A percentile compares a stretch with the other conserved stretches of the same genome.
Conservation (phyloP, 2,329 filamentous ascomycete species). For the Penicillium crustosum region DNA sequence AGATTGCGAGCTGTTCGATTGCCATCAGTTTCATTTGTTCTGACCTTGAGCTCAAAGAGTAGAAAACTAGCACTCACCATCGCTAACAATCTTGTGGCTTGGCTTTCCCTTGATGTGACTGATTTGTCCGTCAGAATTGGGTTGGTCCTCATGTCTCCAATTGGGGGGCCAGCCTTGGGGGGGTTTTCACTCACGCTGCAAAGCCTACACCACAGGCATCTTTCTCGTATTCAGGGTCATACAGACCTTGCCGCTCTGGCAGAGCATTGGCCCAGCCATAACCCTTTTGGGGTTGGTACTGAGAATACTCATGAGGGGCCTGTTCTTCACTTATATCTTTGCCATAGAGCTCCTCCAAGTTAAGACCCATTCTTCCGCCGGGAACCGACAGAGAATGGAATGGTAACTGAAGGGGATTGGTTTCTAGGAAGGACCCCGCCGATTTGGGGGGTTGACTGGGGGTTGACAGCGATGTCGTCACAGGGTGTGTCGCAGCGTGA, state of each 20-base stretch:
- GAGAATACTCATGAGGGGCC: constrained; percentile 48
- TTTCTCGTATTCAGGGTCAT: constrained; percentile 93
- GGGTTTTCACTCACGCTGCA: constrained; percentile 69
- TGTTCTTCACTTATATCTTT: constrained; percentile 48
- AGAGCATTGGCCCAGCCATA: constrained; percentile 96
- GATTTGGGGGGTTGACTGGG: constrained; percentile 11
- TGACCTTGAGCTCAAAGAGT: not conserved
- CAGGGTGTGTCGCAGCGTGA: constrained; percentile 23
- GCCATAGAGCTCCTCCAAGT: constrained; percentile 50
- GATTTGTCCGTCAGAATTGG: constrained; percentile 13
- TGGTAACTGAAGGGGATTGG: constrained; percentile 15
- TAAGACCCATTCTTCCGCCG: constrained; percentile 54
- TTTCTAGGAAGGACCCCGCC: constrained; percentile 22
- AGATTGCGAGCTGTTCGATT: constrained; percentile 71
- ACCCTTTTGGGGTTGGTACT: constrained; percentile 57
- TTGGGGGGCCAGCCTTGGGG: not conserved
- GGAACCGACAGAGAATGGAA: constrained; percentile 43
- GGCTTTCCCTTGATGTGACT: constrained; percentile 96
- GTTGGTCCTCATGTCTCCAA: constrained; percentile 5
- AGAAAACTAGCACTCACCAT: constrained; percentile 65
- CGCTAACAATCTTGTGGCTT: constrained; percentile 97
- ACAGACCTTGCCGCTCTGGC: constrained; percentile 97
- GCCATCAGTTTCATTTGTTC: constrained; percentile 1
- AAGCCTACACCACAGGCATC: constrained; percentile 99
- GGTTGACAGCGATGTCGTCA: constrained; percentile 28